These are phyloP conservation scores for Amphirosellinia nigrospora DNA, from an alignment of 495 filamentous ascomycete genomes.

Conservation along the genomic window DNA sequence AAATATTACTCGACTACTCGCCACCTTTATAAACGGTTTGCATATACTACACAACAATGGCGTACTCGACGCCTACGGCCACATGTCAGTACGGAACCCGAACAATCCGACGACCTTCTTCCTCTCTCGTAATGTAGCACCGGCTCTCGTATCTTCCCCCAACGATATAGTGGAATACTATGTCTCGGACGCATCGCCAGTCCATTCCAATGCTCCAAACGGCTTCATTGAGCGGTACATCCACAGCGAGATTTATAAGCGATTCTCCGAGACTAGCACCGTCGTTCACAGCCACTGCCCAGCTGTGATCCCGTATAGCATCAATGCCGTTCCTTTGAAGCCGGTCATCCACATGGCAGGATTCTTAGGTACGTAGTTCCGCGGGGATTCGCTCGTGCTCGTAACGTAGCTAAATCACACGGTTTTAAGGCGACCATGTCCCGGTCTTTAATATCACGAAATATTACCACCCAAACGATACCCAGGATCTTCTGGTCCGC, in stretches of 20 bases:
- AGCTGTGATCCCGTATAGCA: conserved; percentile 53
- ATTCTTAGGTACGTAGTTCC: conserved; percentile 47
- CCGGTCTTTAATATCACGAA: conserved; percentile 47
- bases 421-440: conserved; percentile 2
- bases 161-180: conserved; percentile 54
- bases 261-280: conserved; percentile 47
- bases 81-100: conserved; percentile 57
- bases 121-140: conserved; percentile 52
- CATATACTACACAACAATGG: conserved; percentile 46
- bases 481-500: conserved; percentile 52
- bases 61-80: conserved; percentile 61
- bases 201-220: conserved; percentile 38
- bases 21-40: conserved; percentile 32
- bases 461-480: conserved; percentile 32
- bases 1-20: background rate
- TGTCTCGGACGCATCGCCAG: conserved; percentile 47
- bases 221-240: conserved; percentile 57
- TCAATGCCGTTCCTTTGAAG: conserved; percentile 47
- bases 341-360: conserved; percentile 56
- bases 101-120: conserved; percentile 48
- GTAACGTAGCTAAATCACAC: background rate
- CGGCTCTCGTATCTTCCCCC: conserved; percentile 49
- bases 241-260: conserved; percentile 57
- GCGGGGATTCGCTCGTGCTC: no score
- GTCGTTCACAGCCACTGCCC: conserved; percentile 57